A percentile compares a stretch with the other conserved stretches of the same genome.
These are phyloP conservation scores for Astrothelium subdiscretum DNA, from an alignment of 495 filamentous ascomycete genomes.

Conservation along the genomic window DNA sequence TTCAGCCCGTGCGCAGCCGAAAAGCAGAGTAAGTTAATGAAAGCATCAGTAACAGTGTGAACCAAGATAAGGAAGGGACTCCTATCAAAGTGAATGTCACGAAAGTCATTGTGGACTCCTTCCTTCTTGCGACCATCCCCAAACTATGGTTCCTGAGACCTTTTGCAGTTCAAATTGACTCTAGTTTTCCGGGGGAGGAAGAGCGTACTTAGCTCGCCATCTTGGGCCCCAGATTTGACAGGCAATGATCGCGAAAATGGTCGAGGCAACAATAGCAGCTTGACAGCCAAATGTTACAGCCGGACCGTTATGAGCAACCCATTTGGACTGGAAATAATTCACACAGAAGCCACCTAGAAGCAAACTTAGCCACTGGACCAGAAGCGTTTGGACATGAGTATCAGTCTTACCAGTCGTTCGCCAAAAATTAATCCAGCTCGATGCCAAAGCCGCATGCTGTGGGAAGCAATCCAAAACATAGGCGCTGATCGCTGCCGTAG, in stretches of 20 bases:
- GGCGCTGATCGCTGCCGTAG: constrained; percentile 14
- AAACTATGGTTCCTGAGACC: not conserved
- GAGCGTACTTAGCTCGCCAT: constrained; percentile 4
- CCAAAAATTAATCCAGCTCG: constrained; percentile 36
- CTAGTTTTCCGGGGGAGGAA: constrained; percentile 4
- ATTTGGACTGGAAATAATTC: constrained; percentile 37
- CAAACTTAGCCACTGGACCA: not conserved
- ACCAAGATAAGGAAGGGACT: no score
- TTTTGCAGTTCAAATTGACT: not conserved
- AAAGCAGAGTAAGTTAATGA: no score
- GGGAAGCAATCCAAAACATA: constrained; percentile 35
- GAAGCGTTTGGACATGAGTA: not conserved
- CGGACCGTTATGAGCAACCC: constrained; percentile 32
- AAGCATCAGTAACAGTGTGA: no score
- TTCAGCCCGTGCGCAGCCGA: no score
- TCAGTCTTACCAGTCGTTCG: constrained; percentile 27
- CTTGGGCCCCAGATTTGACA: constrained; percentile 10
- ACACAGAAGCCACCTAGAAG: constrained; percentile 31
- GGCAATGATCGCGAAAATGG: constrained; percentile 16
- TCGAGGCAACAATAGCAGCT: constrained; percentile 33
- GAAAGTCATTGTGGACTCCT: not conserved
- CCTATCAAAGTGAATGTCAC: no score
- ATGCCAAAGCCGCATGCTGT: constrained; percentile 30
- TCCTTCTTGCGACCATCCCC: not conserved
- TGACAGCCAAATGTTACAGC: constrained; percentile 36